These are phyloP conservation scores for Candida rishiriensis DNA, from an alignment of 805 yeast species.

Conservation along the genomic window DNA sequence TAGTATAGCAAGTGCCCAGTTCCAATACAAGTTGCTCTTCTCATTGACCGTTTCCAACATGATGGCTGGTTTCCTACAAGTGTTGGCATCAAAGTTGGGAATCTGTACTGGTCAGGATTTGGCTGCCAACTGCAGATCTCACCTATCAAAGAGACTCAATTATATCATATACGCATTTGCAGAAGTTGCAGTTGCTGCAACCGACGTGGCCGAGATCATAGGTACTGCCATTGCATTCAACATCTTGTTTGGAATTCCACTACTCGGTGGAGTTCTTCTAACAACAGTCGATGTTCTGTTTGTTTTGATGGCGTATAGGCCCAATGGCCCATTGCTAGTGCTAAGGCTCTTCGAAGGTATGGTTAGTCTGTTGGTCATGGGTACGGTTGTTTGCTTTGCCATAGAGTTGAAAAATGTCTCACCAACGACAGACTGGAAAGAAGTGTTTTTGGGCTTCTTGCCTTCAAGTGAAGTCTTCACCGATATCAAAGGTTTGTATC, in stretches of 20 bases:
- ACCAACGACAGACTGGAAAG: conserved; percentile 43
- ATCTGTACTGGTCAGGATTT: conserved; percentile 91
- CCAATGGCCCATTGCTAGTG: conserved; percentile 73
- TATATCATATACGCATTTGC: conserved; percentile 68
- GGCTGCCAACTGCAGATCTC: conserved; percentile 80
- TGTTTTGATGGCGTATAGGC: conserved; percentile 82
- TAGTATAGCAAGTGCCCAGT: conserved; percentile 77
- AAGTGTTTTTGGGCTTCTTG: conserved; percentile 65
- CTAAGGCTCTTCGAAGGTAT: conserved; percentile 77
- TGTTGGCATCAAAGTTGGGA: conserved; percentile 82
- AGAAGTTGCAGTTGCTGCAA: conserved; percentile 88
- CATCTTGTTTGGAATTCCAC: conserved; percentile 73
- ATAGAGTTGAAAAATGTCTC: conserved; percentile 73
- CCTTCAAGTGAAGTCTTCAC: conserved; percentile 45
- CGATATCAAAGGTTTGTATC: conserved; percentile 63
- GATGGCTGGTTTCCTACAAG: conserved; percentile 83
- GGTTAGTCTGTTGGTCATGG: conserved; percentile 71
- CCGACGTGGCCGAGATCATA: conserved; percentile 94
- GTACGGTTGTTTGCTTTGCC: conserved; percentile 82
- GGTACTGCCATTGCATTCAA: conserved; percentile 96
- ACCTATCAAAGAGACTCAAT: conserved; percentile 61
- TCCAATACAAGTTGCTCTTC: conserved; percentile 72
- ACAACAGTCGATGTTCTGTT: conserved; percentile 84
- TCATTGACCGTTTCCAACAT: conserved; percentile 75
- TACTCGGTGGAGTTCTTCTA: conserved; percentile 75